These are phyloP conservation scores for Ophiocordyceps camponoti-floridani DNA, from an alignment of 2,329 filamentous ascomycete genomes.

Conservation along the genomic window DNA sequence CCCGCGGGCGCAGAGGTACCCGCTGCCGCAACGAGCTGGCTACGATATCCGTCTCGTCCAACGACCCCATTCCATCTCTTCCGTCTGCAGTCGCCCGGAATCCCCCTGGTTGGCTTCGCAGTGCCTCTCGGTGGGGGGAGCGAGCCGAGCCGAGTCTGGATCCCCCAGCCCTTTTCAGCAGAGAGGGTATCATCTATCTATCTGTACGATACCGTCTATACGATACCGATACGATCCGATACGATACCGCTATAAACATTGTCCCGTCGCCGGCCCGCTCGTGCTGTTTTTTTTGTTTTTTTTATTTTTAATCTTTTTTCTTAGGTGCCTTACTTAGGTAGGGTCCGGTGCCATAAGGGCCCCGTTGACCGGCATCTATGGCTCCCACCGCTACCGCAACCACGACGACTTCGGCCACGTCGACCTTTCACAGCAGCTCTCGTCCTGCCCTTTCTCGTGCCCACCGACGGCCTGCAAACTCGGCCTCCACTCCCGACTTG, in stretches of 20 bases:
- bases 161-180: background rate
- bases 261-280: background rate
- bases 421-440: slow-evolving; percentile 3
- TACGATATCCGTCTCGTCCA: no score
- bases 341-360: no score
- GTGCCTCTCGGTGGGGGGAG: background rate
- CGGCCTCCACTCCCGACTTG: slow-evolving; percentile 42
- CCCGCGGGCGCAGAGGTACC: no score
- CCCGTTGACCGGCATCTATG: slow-evolving; percentile 1
- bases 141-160: background rate
- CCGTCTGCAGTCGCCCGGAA: background rate
- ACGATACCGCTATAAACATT: background rate
- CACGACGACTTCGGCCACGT: slow-evolving; percentile 2
- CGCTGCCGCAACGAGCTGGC: no score
- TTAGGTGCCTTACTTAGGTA: background rate
- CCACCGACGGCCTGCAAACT: slow-evolving; percentile 25
- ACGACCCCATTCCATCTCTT: background rate
- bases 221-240: background rate
- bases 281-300: no score
- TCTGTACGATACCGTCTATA: background rate
- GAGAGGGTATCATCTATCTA: background rate
- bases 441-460: slow-evolving; percentile 13
- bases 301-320: background rate
- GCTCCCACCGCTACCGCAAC: slow-evolving; percentile 7
- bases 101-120: background rate